Evolutionary conservation across 116 monocot genomes (phyloP).

Genomic region (Iris pallida): DNA sequence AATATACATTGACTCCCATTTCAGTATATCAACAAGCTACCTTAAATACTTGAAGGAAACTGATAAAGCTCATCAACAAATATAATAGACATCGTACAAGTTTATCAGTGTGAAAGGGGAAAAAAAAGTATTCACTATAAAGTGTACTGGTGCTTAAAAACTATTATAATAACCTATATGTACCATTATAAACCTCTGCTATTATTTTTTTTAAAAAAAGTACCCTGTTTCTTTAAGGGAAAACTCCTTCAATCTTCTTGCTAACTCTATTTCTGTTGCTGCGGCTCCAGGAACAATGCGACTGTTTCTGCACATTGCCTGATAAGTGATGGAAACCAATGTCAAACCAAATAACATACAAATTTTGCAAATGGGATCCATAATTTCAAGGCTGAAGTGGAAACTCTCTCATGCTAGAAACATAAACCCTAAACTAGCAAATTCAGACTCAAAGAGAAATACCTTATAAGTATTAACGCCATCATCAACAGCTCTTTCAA

Average conservation of each 20-base stretch:
- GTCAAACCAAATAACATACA: not conserved
- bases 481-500: conserved; percentile 99
- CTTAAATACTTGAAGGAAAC: no score
- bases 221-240: conserved; percentile 98
- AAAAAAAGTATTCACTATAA: no score
- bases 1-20: no score
- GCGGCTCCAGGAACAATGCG: conserved; percentile 96
- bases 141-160: no score
- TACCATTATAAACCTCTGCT: not conserved
- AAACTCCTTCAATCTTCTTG: conserved; percentile 87
- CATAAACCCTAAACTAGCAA: not conserved
- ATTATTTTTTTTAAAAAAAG: not conserved
- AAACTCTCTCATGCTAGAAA: not conserved
- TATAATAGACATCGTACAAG: no score
- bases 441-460: conserved; percentile 5
- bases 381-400: no score
- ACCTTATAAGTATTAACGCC: conserved; percentile 99
- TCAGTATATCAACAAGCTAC: no score
- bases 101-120: no score
- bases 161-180: not conserved
- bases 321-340: conserved; percentile 12
- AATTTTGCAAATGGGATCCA: no score
- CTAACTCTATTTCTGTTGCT: conserved; percentile 94
- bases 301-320: conserved; percentile 98
- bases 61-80: no score